A percentile compares a stretch with the other conserved stretches of the same genome.
These are phyloP conservation scores for Copromyces sp. DNA, from an alignment of 495 filamentous ascomycete genomes.

Conservation along the genomic window DNA sequence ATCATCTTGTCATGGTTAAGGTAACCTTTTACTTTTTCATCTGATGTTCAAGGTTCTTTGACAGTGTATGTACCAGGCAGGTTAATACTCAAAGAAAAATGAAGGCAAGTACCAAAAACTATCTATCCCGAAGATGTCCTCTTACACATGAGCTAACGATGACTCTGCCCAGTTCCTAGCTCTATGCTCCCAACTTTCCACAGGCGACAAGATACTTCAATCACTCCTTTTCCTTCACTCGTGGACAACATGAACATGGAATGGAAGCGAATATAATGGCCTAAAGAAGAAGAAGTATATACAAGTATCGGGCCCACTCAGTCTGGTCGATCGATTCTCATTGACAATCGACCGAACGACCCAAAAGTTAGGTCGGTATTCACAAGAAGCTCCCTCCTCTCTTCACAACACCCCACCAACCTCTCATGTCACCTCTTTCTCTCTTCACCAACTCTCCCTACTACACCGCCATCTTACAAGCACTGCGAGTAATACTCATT, in stretches of 20 bases:
- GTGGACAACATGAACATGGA: not conserved
- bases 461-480: conserved; percentile 2
- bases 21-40: not conserved
- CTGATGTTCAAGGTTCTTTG: too few relatives aligned
- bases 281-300: not conserved
- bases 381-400: not conserved
- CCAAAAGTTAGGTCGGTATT: not conserved
- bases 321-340: not conserved
- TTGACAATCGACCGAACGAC: not conserved
- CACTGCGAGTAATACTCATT: conserved; percentile 27
- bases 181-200: not conserved
- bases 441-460: not conserved
- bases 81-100: too few relatives aligned
- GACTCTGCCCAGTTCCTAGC: not conserved
- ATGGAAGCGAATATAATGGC: not conserved
- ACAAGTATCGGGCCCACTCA: not conserved
- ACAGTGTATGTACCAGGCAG: too few relatives aligned
- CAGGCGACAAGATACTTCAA: not conserved
- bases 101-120: not conserved
- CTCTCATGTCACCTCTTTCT: not conserved
- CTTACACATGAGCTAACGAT: not conserved
- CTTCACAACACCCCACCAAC: too few relatives aligned
- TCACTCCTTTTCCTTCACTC: not conserved
- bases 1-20: not conserved
- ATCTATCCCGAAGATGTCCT: not conserved